Conservation (phyloP, 1,284 basidiomycete species). For the Phellopilus nigrolimitatus region DNA sequence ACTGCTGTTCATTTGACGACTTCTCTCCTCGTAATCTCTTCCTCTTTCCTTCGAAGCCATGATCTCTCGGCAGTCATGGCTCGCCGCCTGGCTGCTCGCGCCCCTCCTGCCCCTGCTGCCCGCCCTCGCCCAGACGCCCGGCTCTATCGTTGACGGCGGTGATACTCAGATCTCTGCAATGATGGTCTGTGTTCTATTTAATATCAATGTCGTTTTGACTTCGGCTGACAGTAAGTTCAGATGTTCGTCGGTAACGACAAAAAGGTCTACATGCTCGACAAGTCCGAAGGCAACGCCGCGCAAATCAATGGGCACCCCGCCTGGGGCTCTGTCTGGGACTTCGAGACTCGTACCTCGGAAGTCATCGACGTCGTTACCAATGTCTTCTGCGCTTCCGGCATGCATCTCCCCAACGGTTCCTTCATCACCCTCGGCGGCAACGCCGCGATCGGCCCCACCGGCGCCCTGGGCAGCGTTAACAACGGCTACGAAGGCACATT, state of each 20-base stretch:
- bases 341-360: slow-evolving; percentile 43
- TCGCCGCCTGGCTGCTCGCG: slow-evolving; percentile 9
- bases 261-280: slow-evolving; percentile 45
- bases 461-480: slow-evolving; percentile 49
- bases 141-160: slow-evolving; percentile 21
- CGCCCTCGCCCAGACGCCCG: slow-evolving; percentile 20
- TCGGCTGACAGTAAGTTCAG: slow-evolving; percentile 24
- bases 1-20: background rate
- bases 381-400: slow-evolving; percentile 77
- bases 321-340: slow-evolving; percentile 46
- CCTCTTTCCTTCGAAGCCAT: background rate
- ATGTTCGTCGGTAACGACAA: slow-evolving; percentile 41
- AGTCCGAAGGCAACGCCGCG: slow-evolving; percentile 48
- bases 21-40: background rate
- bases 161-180: slow-evolving; percentile 23
- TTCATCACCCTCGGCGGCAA: slow-evolving; percentile 69
- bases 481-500: slow-evolving; percentile 45
- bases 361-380: slow-evolving; percentile 76
- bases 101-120: slow-evolving; percentile 14
- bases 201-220: background rate
- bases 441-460: slow-evolving; percentile 73
- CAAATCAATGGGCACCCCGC: slow-evolving; percentile 42
- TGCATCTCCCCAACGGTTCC: slow-evolving; percentile 63
- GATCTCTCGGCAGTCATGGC: slow-evolving; percentile 5
- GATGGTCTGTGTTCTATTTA: slow-evolving; percentile 21